Percentiles rank a stretch among this genome's conserved stretches.
phyloP scores from a whole-genome alignment of 768 basidiomycete genomes.

The Gyrodon lividus region DNA sequence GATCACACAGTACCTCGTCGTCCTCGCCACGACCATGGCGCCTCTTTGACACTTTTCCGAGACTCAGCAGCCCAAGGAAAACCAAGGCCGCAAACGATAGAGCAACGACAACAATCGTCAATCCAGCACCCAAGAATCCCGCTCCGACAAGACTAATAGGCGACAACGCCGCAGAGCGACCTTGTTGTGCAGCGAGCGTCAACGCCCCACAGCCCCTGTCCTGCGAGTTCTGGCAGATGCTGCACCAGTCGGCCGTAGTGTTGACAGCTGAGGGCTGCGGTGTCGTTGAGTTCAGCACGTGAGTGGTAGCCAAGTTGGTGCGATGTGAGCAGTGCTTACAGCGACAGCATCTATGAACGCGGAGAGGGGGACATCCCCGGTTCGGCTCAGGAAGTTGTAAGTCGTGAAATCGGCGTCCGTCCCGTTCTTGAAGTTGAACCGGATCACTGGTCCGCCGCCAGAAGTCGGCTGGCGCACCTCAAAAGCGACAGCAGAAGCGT shows the following conservation, averaged over 20 bases:
- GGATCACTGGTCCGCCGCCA: conserved; percentile 49
- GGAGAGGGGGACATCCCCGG: conserved; percentile 54
- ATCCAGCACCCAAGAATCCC: conserved; percentile 65
- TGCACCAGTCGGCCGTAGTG: conserved; percentile 57
- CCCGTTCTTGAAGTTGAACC: conserved; percentile 73
- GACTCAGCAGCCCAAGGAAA: conserved; percentile 39
- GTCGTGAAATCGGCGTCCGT: conserved; percentile 47
- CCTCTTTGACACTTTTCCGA: conserved; percentile 19
- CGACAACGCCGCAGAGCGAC: conserved; percentile 31
- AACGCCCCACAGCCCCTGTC: conserved; percentile 58
- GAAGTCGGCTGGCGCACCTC: conserved; percentile 54
- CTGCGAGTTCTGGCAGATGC: conserved; percentile 52
- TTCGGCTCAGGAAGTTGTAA: conserved; percentile 45
- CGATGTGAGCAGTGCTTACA: conserved; percentile 21
- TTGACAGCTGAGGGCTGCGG: conserved; percentile 49
- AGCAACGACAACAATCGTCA: conserved; percentile 44
- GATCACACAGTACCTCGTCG: conserved; percentile 18
- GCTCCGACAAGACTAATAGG: conserved; percentile 56
- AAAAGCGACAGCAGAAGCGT: conserved; percentile 54
- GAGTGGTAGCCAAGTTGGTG: background rate
- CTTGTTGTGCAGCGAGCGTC: conserved; percentile 29
- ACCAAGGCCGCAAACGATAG: conserved; percentile 38
- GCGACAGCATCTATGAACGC: conserved; percentile 44
- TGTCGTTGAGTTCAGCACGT: conserved; percentile 1
- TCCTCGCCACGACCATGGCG: conserved; percentile 1